Evolutionary conservation across 1,139 yeast genomes (phyloP).

Genomic region (Nakaseomyces uthaithaninus): DNA sequence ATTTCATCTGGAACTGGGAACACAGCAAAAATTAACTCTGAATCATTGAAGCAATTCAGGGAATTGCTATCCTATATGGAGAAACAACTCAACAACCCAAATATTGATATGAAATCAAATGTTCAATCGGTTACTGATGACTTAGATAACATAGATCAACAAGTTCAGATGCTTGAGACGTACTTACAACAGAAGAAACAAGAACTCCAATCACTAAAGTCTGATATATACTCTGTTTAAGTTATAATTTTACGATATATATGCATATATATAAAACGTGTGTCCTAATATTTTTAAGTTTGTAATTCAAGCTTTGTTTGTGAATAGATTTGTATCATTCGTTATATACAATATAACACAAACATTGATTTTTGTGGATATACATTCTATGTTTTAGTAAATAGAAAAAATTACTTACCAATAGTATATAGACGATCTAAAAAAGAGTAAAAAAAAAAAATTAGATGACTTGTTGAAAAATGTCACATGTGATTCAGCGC

Average conservation of each 20-base stretch:
- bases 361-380: no score
- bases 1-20: not conserved
- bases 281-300: no score
- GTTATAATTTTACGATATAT: slow-evolving; percentile 1
- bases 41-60: slow-evolving; percentile 4
- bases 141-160: slow-evolving; percentile 44
- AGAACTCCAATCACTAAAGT: slow-evolving; percentile 40
- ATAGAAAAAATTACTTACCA: no score
- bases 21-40: not conserved
- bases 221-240: slow-evolving; percentile 32
- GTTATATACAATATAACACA: no score
- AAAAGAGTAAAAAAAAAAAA: slow-evolving; percentile 1
- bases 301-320: no score
- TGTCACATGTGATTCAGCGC: slow-evolving; percentile 3
- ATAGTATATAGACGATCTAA: not conserved
- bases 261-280: no score
- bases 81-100: slow-evolving; percentile 26
- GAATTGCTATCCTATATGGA: slow-evolving; percentile 31
- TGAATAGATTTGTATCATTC: no score
- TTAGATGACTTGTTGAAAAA: not conserved
- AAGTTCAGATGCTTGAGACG: slow-evolving; percentile 46
- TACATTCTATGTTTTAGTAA: no score
- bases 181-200: slow-evolving; percentile 41
- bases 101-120: slow-evolving; percentile 13
- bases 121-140: slow-evolving; percentile 38